phyloP scores from a whole-genome alignment of 2,329 filamentous ascomycete genomes.

The Chrysosphaeria jannelii region DNA sequence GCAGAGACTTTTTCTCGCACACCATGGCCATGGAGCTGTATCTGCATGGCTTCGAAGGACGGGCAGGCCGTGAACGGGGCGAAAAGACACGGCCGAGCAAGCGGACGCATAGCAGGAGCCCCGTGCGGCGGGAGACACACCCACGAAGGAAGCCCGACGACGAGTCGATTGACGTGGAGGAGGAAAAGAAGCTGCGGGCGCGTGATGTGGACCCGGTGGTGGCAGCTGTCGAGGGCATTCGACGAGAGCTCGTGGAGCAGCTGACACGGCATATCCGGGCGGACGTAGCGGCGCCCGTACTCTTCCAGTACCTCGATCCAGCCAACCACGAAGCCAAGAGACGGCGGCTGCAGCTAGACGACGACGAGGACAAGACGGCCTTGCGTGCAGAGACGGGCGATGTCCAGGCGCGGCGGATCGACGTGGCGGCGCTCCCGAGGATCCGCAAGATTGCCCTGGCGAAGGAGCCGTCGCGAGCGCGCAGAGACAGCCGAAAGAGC shows the following conservation, averaged over 20 bases:
- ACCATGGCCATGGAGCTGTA: constrained; percentile 70
- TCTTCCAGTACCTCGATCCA: constrained; percentile 62
- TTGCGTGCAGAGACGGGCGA: constrained; percentile 30
- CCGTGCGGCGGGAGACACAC: not conserved
- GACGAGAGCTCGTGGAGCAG: constrained; percentile 58
- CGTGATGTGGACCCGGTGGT: constrained; percentile 70
- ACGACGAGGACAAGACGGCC: constrained; percentile 20
- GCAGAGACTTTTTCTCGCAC: constrained; percentile 71
- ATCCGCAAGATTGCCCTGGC: constrained; percentile 30
- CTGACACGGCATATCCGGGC: constrained; percentile 69
- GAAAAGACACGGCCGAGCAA: not conserved
- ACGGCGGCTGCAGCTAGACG: constrained; percentile 46
- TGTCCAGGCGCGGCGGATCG: constrained; percentile 23
- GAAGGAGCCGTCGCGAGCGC: constrained; percentile 15
- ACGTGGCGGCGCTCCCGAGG: constrained; percentile 36
- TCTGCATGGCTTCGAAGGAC: constrained; percentile 6
- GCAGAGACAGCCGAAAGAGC: too few relatives aligned
- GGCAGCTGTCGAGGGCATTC: constrained; percentile 53
- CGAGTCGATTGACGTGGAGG: constrained; percentile 55
- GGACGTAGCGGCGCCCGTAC: constrained; percentile 50
- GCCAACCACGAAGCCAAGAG: constrained; percentile 52
- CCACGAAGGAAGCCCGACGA: constrained; percentile 22
- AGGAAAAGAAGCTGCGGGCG: constrained; percentile 68
- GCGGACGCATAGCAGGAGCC: not conserved
- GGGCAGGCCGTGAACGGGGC: not conserved